Conservation (phyloP, 2,329 filamentous ascomycete species). For the Fulvia fulva region DNA sequence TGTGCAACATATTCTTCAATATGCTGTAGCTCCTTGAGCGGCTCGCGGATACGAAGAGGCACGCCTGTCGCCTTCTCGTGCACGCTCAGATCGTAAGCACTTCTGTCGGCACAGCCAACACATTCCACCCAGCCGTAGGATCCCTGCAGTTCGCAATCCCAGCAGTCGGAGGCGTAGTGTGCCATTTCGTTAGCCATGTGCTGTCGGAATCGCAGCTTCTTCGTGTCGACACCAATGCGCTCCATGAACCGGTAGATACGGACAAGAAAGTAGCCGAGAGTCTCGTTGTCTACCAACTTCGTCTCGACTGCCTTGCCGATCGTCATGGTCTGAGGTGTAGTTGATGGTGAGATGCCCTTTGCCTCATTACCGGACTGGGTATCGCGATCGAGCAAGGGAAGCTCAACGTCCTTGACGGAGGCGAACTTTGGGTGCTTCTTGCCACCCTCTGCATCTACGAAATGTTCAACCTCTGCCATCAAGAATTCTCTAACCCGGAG, state of each 20-base stretch:
- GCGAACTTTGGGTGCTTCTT: constrained; percentile 91
- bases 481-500: constrained; percentile 93
- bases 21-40: constrained; percentile 69
- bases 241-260: constrained; percentile 87
- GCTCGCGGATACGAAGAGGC: constrained; percentile 79
- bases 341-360: constrained; percentile 67
- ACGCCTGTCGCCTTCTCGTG: constrained; percentile 91
- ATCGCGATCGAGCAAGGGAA: constrained; percentile 77
- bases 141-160: constrained; percentile 91
- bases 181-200: constrained; percentile 92
- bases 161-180: constrained; percentile 95
- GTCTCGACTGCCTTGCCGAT: constrained; percentile 83
- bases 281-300: constrained; percentile 91
- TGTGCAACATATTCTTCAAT: constrained; percentile 86
- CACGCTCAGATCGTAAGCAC: constrained; percentile 88
- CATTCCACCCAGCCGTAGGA: constrained; percentile 98
- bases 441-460: constrained; percentile 86
- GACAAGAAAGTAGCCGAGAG: constrained; percentile 93
- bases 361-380: constrained; percentile 59
- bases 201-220: constrained; percentile 91
- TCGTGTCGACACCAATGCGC: constrained; percentile 80
- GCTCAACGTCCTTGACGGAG: constrained; percentile 77
- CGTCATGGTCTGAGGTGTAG: constrained; percentile 59
- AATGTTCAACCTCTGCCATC: constrained; percentile 99
- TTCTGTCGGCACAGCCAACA: constrained; percentile 92